phyloP scores from a whole-genome alignment of 352 stramenopile species.

The Saprolegnia diclina region DNA sequence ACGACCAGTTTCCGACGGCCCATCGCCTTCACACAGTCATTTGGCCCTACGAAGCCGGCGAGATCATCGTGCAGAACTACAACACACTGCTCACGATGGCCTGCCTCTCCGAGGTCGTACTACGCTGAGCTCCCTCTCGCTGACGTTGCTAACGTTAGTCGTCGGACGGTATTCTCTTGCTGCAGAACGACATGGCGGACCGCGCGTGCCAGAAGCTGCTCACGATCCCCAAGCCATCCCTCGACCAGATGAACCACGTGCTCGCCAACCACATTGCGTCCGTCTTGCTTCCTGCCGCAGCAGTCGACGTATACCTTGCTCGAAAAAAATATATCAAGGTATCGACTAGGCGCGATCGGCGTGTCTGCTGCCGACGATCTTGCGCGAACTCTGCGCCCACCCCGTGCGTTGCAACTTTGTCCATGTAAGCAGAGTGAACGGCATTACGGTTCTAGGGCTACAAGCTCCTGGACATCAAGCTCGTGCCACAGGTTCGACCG shows the following conservation, averaged over 20 bases:
- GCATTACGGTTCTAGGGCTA: slow-evolving; percentile 38
- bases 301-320: not conserved
- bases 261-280: slow-evolving; percentile 55
- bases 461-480: slow-evolving; percentile 70
- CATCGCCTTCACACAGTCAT: slow-evolving; percentile 68
- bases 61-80: slow-evolving; percentile 89
- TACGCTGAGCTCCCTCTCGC: too few relatives aligned
- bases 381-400: slow-evolving; percentile 49
- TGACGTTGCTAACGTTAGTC: slow-evolving; percentile 21
- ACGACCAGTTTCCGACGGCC: slow-evolving; percentile 50
- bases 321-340: not conserved
- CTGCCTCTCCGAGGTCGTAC: slow-evolving; percentile 54
- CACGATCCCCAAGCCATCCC: slow-evolving; percentile 48
- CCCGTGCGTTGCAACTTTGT: slow-evolving; percentile 34
- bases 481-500: slow-evolving; percentile 47
- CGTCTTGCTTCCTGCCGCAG: slow-evolving; percentile 35
- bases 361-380: slow-evolving; percentile 30
- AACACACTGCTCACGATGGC: slow-evolving; percentile 86
- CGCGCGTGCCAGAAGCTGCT: slow-evolving; percentile 53
- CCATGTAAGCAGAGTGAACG: not conserved
- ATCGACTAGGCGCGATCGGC: slow-evolving; percentile 27
- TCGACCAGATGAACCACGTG: slow-evolving; percentile 58
- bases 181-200: slow-evolving; percentile 63
- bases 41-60: slow-evolving; percentile 75
- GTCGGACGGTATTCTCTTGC: slow-evolving; percentile 55